These are phyloP conservation scores for Albophoma yamanashiensis DNA, from an alignment of 2,329 filamentous ascomycete species.

Conservation along the genomic window DNA sequence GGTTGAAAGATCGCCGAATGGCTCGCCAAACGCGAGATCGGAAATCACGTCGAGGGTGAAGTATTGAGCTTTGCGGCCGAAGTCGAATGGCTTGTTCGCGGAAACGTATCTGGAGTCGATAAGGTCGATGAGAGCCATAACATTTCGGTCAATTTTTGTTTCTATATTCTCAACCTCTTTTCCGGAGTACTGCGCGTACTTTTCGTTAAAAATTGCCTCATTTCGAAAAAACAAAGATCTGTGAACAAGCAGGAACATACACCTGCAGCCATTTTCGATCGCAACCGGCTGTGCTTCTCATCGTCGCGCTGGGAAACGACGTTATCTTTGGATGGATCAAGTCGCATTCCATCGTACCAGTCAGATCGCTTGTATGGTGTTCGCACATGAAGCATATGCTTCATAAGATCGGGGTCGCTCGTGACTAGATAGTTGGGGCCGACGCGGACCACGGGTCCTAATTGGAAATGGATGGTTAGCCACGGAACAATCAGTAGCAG, in stretches of 20 bases:
- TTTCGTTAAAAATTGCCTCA: too few relatives aligned
- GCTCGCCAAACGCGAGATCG: constrained; percentile 37
- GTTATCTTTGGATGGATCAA: constrained; percentile 39
- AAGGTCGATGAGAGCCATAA: constrained; percentile 5
- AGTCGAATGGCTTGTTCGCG: constrained; percentile 5
- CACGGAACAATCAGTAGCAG: background rate
- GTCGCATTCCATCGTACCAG: constrained; percentile 37
- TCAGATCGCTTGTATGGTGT: constrained; percentile 21
- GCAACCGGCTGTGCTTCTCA: constrained; percentile 26
- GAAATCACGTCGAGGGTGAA: constrained; percentile 47
- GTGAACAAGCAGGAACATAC: constrained; percentile 20
- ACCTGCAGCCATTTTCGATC: constrained; percentile 38
- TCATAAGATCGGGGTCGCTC: constrained; percentile 31
- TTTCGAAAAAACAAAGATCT: too few relatives aligned
- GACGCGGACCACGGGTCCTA: constrained; percentile 17
- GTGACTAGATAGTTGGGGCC: constrained; percentile 36
- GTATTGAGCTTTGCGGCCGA: constrained; percentile 36
- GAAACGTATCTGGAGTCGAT: constrained; percentile 6
- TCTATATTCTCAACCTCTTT: constrained; percentile 34
- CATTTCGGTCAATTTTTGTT: constrained; percentile 16
- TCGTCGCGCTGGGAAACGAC: constrained; percentile 39
- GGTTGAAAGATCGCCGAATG: constrained; percentile 36
- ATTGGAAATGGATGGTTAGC: background rate
- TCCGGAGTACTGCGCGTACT: constrained; percentile 36
- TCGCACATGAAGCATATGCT: constrained; percentile 27